Conservation (phyloP, 2,329 filamentous ascomycete species). For the Penicillium occitanis region DNA sequence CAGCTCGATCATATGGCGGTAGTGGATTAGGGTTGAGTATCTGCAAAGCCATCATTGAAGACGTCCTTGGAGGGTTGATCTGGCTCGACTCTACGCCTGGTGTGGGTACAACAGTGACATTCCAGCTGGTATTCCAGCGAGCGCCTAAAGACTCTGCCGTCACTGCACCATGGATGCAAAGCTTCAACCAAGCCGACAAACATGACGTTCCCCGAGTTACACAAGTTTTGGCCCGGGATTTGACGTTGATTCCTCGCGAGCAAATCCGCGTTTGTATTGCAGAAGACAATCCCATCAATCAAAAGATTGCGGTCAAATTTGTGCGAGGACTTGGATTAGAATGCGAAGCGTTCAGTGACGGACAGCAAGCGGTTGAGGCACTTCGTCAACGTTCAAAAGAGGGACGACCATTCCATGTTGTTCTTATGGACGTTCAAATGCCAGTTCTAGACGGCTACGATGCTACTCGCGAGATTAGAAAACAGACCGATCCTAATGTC, state of each 20-base stretch:
- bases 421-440: slow-evolving; percentile 97
- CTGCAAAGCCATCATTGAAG: slow-evolving; percentile 90
- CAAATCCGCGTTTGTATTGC: slow-evolving; percentile 87
- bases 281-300: slow-evolving; percentile 93
- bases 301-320: slow-evolving; percentile 90
- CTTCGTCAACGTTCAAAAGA: slow-evolving; percentile 70
- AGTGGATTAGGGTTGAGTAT: slow-evolving; percentile 90
- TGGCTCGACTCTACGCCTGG: slow-evolving; percentile 75
- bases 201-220: slow-evolving; percentile 39
- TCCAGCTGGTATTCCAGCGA: slow-evolving; percentile 83
- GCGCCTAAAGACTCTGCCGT: slow-evolving; percentile 60
- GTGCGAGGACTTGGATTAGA: slow-evolving; percentile 81
- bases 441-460: slow-evolving; percentile 90
- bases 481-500: slow-evolving; percentile 72
- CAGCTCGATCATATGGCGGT: slow-evolving; percentile 85
- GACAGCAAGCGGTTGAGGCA: slow-evolving; percentile 81
- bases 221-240: slow-evolving; percentile 58
- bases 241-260: slow-evolving; percentile 71
- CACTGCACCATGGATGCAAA: slow-evolving; percentile 58
- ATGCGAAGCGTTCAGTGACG: slow-evolving; percentile 88
- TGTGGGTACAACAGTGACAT: slow-evolving; percentile 63
- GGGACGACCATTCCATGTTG: slow-evolving; percentile 78
- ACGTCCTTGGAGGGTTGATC: slow-evolving; percentile 84
- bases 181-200: slow-evolving; percentile 39
- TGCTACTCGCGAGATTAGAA: slow-evolving; percentile 78